Evolutionary conservation across 2,329 filamentous ascomycete species (phyloP).

Genomic region (Mycosphaerella sp.): DNA sequence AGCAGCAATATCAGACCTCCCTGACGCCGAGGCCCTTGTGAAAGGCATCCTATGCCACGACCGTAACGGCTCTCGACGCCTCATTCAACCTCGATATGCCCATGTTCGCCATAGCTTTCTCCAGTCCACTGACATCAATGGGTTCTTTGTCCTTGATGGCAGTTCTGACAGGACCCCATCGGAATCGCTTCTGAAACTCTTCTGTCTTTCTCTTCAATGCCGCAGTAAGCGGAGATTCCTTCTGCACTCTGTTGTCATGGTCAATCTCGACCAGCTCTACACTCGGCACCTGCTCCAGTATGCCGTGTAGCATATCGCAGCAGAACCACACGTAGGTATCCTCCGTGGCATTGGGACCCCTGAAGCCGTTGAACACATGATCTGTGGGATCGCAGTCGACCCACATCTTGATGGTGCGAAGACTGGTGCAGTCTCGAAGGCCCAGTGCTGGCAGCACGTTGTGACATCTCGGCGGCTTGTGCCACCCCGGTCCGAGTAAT

Average conservation of each 20-base stretch:
- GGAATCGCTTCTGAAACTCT: conserved; percentile 48
- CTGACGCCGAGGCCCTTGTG: conserved; percentile 1
- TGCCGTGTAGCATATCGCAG: conserved; percentile 49
- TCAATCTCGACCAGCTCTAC: conserved; percentile 62
- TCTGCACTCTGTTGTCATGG: conserved; percentile 60
- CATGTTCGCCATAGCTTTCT: conserved; percentile 17
- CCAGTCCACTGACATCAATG: conserved; percentile 10
- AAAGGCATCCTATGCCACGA: conserved; percentile 12
- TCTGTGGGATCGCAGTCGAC: conserved; percentile 65
- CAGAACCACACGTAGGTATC: conserved; percentile 68
- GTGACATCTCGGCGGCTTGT: conserved; percentile 63
- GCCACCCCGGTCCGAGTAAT: conserved; percentile 67
- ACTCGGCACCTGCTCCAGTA: conserved; percentile 54
- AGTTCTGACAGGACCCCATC: conserved; percentile 61
- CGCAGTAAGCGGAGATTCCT: conserved; percentile 58
- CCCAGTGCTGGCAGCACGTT: conserved; percentile 60
- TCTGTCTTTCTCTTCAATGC: conserved; percentile 52
- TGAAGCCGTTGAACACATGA: conserved; percentile 61
- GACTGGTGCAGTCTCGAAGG: conserved; percentile 54
- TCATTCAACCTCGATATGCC: conserved; percentile 12
- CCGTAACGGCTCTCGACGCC: conserved; percentile 13
- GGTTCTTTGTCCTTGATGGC: conserved; percentile 44
- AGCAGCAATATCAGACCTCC: neutral
- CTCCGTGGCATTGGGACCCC: conserved; percentile 46
- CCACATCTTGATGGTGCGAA: conserved; percentile 59